phyloP scores from a whole-genome alignment of 441 rosid genomes.

The Populus trichocarpa region DNA sequence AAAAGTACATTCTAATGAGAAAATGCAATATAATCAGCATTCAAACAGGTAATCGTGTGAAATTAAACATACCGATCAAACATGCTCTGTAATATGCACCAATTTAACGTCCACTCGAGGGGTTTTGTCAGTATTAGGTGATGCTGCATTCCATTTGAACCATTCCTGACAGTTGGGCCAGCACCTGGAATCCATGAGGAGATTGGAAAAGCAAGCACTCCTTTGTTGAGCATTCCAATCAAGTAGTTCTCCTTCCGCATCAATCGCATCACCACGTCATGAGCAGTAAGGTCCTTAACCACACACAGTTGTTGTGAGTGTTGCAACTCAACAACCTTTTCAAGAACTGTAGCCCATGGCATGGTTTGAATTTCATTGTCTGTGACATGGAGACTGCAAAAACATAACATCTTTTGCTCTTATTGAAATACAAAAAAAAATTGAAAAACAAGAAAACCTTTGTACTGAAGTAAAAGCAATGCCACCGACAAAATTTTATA shows the following conservation, averaged over 20 bases:
- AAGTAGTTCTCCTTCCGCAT: constrained; percentile 99
- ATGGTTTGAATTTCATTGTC: constrained; percentile 92
- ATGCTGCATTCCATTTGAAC: constrained; percentile 47
- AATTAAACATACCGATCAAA: constrained; percentile 74
- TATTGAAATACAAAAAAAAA: constrained; percentile 3
- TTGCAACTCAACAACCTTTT: constrained; percentile 84
- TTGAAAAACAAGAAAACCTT: neutral
- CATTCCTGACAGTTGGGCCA: constrained; percentile 68
- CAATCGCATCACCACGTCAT: constrained; percentile 88
- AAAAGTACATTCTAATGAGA: constrained; percentile 18
- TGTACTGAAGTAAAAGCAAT: constrained; percentile 1
- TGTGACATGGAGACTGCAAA: constrained; percentile 87
- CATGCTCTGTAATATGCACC: constrained; percentile 99
- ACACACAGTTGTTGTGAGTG: constrained; percentile 80
- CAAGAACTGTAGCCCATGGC: constrained; percentile 94
- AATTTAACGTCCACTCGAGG: constrained; percentile 96
- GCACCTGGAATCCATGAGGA: constrained; percentile 89
- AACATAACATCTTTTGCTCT: constrained; percentile 15
- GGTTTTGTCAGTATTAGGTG: constrained; percentile 81
- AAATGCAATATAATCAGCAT: constrained; percentile 1
- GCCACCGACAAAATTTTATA: constrained; percentile 1
- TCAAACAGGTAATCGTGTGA: neutral
- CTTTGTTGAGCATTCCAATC: constrained; percentile 97
- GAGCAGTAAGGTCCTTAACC: constrained; percentile 94
- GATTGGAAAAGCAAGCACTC: constrained; percentile 87